phyloP scores from a whole-genome alignment of 352 stramenopile species.

The Globisporangium rhizosaccharum region DNA sequence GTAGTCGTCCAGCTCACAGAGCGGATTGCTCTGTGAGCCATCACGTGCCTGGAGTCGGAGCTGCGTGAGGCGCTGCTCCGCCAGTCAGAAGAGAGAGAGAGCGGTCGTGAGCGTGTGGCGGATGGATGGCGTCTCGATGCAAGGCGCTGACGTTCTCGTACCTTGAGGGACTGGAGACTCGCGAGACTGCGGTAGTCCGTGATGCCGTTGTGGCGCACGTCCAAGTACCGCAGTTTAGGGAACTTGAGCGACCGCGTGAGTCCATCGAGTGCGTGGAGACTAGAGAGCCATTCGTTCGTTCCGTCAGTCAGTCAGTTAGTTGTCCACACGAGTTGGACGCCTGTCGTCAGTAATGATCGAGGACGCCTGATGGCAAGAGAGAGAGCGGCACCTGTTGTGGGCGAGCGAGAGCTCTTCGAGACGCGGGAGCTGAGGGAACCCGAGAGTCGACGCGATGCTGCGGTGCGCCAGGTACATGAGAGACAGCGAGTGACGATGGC shows the following conservation, averaged over 20 bases:
- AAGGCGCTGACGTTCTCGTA: slow-evolving; percentile 11
- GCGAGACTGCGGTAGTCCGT: slow-evolving; percentile 28
- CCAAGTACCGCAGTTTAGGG: slow-evolving; percentile 60
- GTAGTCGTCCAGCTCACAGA: slow-evolving; percentile 64
- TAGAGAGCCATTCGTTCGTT: slow-evolving; percentile 5
- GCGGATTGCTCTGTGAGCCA: slow-evolving; percentile 47
- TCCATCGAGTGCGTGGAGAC: slow-evolving; percentile 45
- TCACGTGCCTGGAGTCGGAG: slow-evolving; percentile 58
- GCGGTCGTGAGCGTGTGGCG: too few relatives aligned
- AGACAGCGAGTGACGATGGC: background rate
- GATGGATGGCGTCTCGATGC: background rate
- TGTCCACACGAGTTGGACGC: too few relatives aligned
- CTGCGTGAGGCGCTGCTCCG: slow-evolving; percentile 37
- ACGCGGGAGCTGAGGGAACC: slow-evolving; percentile 51
- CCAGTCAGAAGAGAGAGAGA: background rate
- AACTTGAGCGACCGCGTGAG: slow-evolving; percentile 64
- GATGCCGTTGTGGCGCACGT: slow-evolving; percentile 66
- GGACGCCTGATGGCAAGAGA: background rate
- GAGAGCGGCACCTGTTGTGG: slow-evolving; percentile 46
- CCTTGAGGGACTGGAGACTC: slow-evolving; percentile 48
- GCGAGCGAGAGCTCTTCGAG: slow-evolving; percentile 73
- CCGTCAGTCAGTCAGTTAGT: background rate
- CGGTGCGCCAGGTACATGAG: background rate
- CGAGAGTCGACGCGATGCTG: slow-evolving; percentile 50
- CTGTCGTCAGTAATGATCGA: too few relatives aligned